Evolutionary conservation across 2,329 filamentous ascomycete genomes (phyloP).

Genomic region (Blastomyces percursus): DNA sequence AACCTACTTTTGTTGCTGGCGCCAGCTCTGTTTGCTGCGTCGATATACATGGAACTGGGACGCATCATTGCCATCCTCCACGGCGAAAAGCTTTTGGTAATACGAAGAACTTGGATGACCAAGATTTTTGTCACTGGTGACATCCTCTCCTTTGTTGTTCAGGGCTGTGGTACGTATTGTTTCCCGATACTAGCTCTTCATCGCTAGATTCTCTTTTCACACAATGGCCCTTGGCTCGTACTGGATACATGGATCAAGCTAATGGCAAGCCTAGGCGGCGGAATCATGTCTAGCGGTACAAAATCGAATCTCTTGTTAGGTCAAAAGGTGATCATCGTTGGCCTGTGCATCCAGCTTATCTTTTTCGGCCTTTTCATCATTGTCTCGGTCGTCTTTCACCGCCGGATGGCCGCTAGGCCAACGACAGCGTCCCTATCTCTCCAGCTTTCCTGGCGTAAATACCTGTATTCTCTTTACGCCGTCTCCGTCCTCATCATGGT

Average conservation of each 20-base stretch:
- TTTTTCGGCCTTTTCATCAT: slow-evolving; percentile 44
- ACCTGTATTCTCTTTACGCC: slow-evolving; percentile 15
- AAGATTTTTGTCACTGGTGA: slow-evolving; percentile 21
- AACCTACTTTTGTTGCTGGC: slow-evolving; percentile 23
- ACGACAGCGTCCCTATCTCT: not conserved
- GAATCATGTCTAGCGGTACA: slow-evolving; percentile 27
- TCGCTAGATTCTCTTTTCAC: not conserved
- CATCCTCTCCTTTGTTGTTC: slow-evolving; percentile 18
- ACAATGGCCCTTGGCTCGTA: not conserved
- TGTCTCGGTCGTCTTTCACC: slow-evolving; percentile 2
- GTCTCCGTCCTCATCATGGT: slow-evolving; percentile 23
- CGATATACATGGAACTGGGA: slow-evolving; percentile 27
- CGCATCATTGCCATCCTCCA: slow-evolving; percentile 22
- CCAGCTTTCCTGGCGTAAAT: slow-evolving; percentile 4
- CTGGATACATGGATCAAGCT: not conserved
- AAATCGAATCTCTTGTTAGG: slow-evolving; percentile 24
- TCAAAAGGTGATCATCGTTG: slow-evolving; percentile 38
- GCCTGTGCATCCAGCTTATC: slow-evolving; percentile 40
- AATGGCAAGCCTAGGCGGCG: slow-evolving; percentile 25
- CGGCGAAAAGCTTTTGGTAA: slow-evolving; percentile 21
- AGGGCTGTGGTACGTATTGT: slow-evolving; percentile 11
- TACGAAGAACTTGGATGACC: slow-evolving; percentile 23
- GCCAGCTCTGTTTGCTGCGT: slow-evolving; percentile 28
- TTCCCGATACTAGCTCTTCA: not conserved
- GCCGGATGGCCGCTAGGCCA: not conserved